Evolutionary conservation across 2,329 filamentous ascomycete genomes (phyloP), one percentile per base, ranked within the genome.

Genomic region (Lasiodiplodia sp.): DNA sequence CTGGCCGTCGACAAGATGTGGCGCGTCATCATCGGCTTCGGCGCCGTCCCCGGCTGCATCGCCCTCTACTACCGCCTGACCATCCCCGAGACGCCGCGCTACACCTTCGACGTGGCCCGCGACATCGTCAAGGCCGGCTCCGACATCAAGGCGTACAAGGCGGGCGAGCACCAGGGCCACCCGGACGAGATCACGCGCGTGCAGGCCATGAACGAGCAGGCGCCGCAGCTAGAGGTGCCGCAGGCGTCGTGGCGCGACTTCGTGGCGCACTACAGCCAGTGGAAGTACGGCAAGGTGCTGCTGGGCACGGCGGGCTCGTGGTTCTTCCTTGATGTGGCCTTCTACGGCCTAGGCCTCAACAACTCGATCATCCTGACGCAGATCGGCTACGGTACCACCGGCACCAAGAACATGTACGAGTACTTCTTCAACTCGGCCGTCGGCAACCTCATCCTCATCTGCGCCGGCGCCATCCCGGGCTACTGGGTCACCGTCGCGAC

Each of bases 31-130:
- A 92, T 96, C 75, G 92, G 92, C 14, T 92, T 94, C 75, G 92
- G 92, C 72, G 92, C 91, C 55, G 87, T 96, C 10, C 92, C 92
- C 2, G 92, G 91, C 53, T 92, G 89, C 77, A 89, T 94, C 71
- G 92, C 93, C 23, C 87, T 96, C 21, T 96, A 96, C 84, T 96
- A 92, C 81, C 91, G 92, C 71, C 87, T 96, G 4, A 96, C 92
- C 65, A 95, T 96, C 72, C 93, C 93, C 28, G 93, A 96, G 82
- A 95, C 92, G 40, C 92, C 93, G 65, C 91, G 93, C 34, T 96
- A 96, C 82, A 96, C 93, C 34, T 95, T 96, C 74, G 92, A 96
- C 76, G 87, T 96, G 25, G 86, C 88, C 63, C 89, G 88, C 53
- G 92, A 96, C 75, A 85, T 93, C 49, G 87, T 92, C 74, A 90